These are phyloP conservation scores for Gossypium davidsonii DNA, from an alignment of 441 rosid genomes.

Conservation along the genomic window DNA sequence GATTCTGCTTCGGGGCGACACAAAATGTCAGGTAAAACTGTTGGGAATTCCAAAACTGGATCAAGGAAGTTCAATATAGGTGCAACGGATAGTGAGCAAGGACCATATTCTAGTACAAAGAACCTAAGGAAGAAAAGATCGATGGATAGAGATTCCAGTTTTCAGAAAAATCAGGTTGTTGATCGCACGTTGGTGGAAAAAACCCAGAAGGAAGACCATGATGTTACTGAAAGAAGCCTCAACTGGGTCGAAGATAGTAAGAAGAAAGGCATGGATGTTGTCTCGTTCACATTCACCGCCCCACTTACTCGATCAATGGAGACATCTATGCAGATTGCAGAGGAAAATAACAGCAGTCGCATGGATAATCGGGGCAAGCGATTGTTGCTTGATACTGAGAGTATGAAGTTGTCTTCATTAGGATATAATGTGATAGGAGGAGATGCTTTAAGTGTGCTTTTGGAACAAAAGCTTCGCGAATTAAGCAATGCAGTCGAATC, in stretches of 20 bases:
- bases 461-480: slow-evolving; percentile 84
- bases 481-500: slow-evolving; percentile 55
- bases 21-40: slow-evolving; percentile 31
- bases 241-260: slow-evolving; percentile 62
- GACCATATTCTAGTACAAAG: slow-evolving; percentile 25
- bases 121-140: slow-evolving; percentile 64
- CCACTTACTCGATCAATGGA: slow-evolving; percentile 59
- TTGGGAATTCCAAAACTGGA: slow-evolving; percentile 41
- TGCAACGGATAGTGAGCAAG: slow-evolving; percentile 31
- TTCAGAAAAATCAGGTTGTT: slow-evolving; percentile 32
- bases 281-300: slow-evolving; percentile 90
- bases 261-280: slow-evolving; percentile 76
- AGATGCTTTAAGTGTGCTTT: slow-evolving; percentile 72
- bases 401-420: slow-evolving; percentile 47
- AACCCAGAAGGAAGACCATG: slow-evolving; percentile 31
- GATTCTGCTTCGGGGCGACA: slow-evolving; percentile 31
- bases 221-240: slow-evolving; percentile 32
- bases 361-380: slow-evolving; percentile 37
- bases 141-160: slow-evolving; percentile 38
- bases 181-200: slow-evolving; percentile 25
- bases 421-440: slow-evolving; percentile 61
- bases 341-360: slow-evolving; percentile 18
- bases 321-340: slow-evolving; percentile 30
- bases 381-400: slow-evolving; percentile 39
- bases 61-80: slow-evolving; percentile 48